Evolutionary conservation across 2,329 filamentous ascomycete genomes (phyloP).

Genomic region (Beauveria caledonica): DNA sequence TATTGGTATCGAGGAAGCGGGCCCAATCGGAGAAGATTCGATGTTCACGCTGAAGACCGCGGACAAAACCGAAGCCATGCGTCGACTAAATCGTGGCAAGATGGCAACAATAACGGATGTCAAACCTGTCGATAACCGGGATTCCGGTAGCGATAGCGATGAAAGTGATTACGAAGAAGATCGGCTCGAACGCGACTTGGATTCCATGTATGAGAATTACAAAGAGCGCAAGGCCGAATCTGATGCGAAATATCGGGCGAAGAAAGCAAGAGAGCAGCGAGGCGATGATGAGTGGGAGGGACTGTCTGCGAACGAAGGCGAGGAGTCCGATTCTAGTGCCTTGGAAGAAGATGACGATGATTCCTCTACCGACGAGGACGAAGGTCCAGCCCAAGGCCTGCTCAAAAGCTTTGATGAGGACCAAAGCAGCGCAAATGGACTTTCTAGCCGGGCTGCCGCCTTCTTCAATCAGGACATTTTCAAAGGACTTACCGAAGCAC

Average conservation of each 20-base stretch:
- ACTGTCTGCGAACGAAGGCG: constrained; percentile 58
- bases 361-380: constrained; percentile 27
- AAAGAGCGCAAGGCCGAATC: constrained; percentile 68
- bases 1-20: constrained; percentile 82
- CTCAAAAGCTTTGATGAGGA: constrained; percentile 33
- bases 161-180: constrained; percentile 76
- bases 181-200: constrained; percentile 73
- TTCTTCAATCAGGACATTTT: constrained; percentile 98
- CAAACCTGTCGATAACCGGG: constrained; percentile 29
- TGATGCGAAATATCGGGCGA: constrained; percentile 84
- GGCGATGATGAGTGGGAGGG: constrained; percentile 90
- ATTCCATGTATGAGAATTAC: constrained; percentile 80
- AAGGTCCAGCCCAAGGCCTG: constrained; percentile 21
- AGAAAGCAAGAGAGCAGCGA: constrained; percentile 74
- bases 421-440: constrained; percentile 19
- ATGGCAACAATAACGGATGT: constrained; percentile 62
- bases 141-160: constrained; percentile 48
- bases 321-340: constrained; percentile 55
- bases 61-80: constrained; percentile 64
- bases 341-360: constrained; percentile 44
- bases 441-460: constrained; percentile 77
- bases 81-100: constrained; percentile 57
- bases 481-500: constrained; percentile 64
- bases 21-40: constrained; percentile 67
- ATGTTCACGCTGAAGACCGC: constrained; percentile 82